Base-by-base conservation (phyloP, 306 rosid genomes). In the Cucurbita pepo region DNA sequence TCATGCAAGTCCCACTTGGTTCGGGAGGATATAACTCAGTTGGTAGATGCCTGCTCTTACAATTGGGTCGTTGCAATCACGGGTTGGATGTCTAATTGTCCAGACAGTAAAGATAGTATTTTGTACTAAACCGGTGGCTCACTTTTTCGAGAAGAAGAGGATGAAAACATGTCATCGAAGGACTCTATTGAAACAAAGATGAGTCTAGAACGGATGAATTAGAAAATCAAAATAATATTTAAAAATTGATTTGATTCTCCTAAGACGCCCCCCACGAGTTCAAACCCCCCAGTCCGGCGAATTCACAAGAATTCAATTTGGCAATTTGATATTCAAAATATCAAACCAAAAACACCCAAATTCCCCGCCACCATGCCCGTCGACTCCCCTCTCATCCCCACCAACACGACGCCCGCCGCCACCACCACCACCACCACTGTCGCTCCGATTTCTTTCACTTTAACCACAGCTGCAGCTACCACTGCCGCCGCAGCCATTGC, bases 311-410 rank as follows among this genome's bases (percentile, higher is more conserved):
- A 64, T 40, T 51, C 50, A 61, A 44, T 50, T 50, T 47, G 41
- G 21, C 72, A 6, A 25, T 50, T 50, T 50, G 57, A 53, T 76
- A 61, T 80, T 65, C 66, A 71, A 76, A 72, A 47, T 64, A 73
- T 55, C 71, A 60, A 38, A 72, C 69, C 69, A 48, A 41, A 69
- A 34, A 34, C 19, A 22, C 52, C 74, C 13, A 74, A 47, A 8
- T 80, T 77, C 83, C 81, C 77, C 86, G 79, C 83, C 86, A 78
- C 74, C 57, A 57, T 70, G 53, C 73, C 81, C 55, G 73, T 50
- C 65, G 83, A 83, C 63, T 73, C 80, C 69, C 69, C 51, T 51
- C 79, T 54, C 76, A 19, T 9, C 50, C 57, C 19, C 75, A n/a
- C 73, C 56, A 6, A 59, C 30, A 30, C 79, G 55, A 13, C 75